These are phyloP conservation scores for Linnemannia exigua DNA, from an alignment of 192 early-diverging fungal species.

Conservation along the genomic window DNA sequence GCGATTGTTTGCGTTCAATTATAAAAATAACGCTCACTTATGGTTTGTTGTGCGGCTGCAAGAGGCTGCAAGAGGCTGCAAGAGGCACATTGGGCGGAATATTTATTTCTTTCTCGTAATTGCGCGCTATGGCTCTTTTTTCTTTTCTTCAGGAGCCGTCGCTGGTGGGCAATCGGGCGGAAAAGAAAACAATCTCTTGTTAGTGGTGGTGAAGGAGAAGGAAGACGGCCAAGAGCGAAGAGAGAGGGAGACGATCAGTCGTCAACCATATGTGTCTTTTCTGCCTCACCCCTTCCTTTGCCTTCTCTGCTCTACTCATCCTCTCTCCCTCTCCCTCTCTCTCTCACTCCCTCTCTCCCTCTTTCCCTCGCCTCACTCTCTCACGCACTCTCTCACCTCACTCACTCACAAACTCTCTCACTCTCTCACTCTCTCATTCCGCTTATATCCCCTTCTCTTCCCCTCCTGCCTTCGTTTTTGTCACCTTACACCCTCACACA, in stretches of 20 bases:
- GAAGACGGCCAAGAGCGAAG: neutral
- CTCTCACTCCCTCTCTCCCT: neutral
- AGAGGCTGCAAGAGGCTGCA: neutral
- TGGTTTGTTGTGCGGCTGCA: neutral
- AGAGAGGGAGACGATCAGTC: neutral
- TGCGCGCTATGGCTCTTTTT: neutral
- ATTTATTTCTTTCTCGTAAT: neutral
- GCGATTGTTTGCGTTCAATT: conserved; percentile 16
- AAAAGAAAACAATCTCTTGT: neutral
- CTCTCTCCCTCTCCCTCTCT: neutral
- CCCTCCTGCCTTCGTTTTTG: neutral
- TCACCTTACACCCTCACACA: too few relatives aligned
- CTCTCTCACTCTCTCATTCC: neutral
- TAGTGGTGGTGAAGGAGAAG: neutral
- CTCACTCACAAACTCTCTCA: neutral
- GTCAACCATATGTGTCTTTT: neutral
- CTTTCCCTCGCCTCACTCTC: neutral
- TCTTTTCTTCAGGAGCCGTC: neutral
- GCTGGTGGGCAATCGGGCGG: neutral
- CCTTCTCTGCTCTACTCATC: neutral
- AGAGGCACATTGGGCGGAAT: neutral
- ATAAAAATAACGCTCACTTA: neutral
- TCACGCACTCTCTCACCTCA: neutral
- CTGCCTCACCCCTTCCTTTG: neutral
- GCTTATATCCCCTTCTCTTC: neutral